These are phyloP conservation scores for Suhomyces yuchorum DNA, from an alignment of 1,139 yeast species.

Conservation along the genomic window DNA sequence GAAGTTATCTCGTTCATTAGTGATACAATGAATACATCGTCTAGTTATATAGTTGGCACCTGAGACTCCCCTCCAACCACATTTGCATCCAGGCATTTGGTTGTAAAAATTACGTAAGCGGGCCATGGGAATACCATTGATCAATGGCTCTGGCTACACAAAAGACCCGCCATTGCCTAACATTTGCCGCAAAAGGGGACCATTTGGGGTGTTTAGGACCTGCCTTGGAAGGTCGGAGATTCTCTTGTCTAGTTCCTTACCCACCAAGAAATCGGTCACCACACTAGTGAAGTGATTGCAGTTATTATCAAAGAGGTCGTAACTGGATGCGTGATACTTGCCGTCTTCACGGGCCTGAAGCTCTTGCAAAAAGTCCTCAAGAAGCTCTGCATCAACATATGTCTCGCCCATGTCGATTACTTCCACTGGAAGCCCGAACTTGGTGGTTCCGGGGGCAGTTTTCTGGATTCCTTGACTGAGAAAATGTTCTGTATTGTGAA, in stretches of 20 bases:
- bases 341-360: slow-evolving; percentile 39
- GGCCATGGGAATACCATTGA: not conserved
- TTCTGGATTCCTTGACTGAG: slow-evolving; percentile 62
- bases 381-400: slow-evolving; percentile 51
- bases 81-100: slow-evolving; percentile 3
- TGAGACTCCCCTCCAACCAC: not conserved
- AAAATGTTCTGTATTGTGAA: slow-evolving; percentile 56
- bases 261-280: slow-evolving; percentile 59
- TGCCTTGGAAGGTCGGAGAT: slow-evolving; percentile 57
- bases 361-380: slow-evolving; percentile 55
- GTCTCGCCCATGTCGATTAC: slow-evolving; percentile 59
- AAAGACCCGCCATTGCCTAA: slow-evolving; percentile 24
- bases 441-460: slow-evolving; percentile 52
- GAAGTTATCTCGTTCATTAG: slow-evolving; percentile 7
- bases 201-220: slow-evolving; percentile 64
- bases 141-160: not conserved
- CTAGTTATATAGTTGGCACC: not conserved
- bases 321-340: slow-evolving; percentile 50
- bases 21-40: not conserved
- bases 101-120: slow-evolving; percentile 7
- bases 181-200: slow-evolving; percentile 44
- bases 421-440: slow-evolving; percentile 60
- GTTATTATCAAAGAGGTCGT: slow-evolving; percentile 65
- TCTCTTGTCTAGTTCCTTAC: slow-evolving; percentile 48
- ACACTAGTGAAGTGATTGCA: slow-evolving; percentile 71